Base-by-base conservation (phyloP, 202 grass and related monocot genomes). In the Cymbopogon flexuosus region DNA sequence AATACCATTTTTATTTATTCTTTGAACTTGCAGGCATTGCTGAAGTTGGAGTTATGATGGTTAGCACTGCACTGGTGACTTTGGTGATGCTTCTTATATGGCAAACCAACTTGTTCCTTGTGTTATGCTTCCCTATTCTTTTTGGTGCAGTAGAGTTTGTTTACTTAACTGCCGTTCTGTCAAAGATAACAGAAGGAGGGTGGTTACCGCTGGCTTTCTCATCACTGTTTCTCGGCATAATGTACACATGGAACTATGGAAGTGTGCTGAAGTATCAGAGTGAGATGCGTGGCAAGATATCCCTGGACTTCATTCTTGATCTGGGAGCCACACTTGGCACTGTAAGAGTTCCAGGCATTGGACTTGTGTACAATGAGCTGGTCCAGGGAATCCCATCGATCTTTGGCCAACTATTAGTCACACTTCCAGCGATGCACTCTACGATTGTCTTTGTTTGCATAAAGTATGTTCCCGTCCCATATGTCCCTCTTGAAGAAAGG, bases 31-130 rank as follows among this genome's bases (percentile, higher is more conserved):
- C 58, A 94, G 95, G 95, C 39, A 98, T 98, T 86, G 96, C 96
- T 47, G 96, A 98, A 81, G 96, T 98, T 84, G 87, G 92, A 31
- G 96, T 98, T 68, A 98, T 98, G 96, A 84, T 98, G 86, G 96
- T 98, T 67, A 98, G 96, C 88, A 98, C 96, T 21, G 77, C 84
- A 21, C 81, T 98, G 68, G 96, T 98, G 67, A 98, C 96, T 37
- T 79, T 98, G 36, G 96, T 98, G 57, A 98, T 98, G 96, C 86
- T 98, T 58, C 90, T 98, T 49, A 98, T 98, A 88, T 98, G 96
- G 96, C 88, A 98, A 87, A 98, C 86, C 79, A 94, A 93, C 61
- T 52, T 95, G 59, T 65, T 95, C 40, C 79, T 91, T 67, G 90
- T 90, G 34, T n/a, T 98, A 27, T 92, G 85, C 72, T 98, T 98